phyloP scores from a whole-genome alignment of 108 stramenopile genomes.

The Cyclotella sp. region DNA sequence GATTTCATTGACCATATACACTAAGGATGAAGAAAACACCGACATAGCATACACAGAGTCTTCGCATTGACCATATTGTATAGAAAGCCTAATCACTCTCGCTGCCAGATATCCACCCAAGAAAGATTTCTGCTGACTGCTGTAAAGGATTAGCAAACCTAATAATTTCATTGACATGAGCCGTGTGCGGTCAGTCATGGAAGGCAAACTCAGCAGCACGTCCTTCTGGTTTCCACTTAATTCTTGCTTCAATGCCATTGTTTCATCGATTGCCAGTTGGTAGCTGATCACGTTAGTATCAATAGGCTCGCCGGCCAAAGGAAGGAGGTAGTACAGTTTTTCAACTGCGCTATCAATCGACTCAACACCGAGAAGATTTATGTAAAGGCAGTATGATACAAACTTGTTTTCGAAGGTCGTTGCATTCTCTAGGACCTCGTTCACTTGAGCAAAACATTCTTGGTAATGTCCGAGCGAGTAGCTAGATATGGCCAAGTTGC shows the following conservation, averaged over 20 bases:
- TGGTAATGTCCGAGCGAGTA: conserved; percentile 10
- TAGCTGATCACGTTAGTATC: conserved; percentile 7
- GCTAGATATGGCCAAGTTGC: conserved; percentile 1
- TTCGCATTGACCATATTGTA: conserved; percentile 35
- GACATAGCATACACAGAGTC: conserved; percentile 30
- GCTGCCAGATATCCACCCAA: conserved; percentile 23
- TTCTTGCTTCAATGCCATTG: conserved; percentile 6
- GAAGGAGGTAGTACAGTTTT: conserved; percentile 9
- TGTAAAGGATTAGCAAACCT: conserved; percentile 21
- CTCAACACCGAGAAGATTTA: conserved; percentile 5
- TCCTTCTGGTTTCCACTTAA: conserved; percentile 19
- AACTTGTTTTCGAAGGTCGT: conserved; percentile 18
- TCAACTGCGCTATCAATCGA: conserved; percentile 12
- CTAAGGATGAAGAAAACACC: conserved; percentile 3
- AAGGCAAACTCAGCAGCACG: conserved; percentile 3
- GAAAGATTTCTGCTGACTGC: conserved; percentile 14
- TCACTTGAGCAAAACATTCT: conserved; percentile 8
- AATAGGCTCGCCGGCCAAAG: conserved; percentile 6
- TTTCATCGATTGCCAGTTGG: conserved; percentile 17
- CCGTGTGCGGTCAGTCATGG: conserved; percentile 24
- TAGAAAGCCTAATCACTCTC: conserved; percentile 28
- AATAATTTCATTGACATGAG: conserved; percentile 26
- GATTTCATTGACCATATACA: conserved; percentile 9
- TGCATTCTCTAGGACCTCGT: conserved; percentile 5
- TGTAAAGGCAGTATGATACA: conserved; percentile 20